A percentile compares a stretch with the other conserved stretches of the same genome.
Evolutionary conservation across 2,329 filamentous ascomycete species (phyloP).

Genomic region (Biscogniauxia mediterranea): DNA sequence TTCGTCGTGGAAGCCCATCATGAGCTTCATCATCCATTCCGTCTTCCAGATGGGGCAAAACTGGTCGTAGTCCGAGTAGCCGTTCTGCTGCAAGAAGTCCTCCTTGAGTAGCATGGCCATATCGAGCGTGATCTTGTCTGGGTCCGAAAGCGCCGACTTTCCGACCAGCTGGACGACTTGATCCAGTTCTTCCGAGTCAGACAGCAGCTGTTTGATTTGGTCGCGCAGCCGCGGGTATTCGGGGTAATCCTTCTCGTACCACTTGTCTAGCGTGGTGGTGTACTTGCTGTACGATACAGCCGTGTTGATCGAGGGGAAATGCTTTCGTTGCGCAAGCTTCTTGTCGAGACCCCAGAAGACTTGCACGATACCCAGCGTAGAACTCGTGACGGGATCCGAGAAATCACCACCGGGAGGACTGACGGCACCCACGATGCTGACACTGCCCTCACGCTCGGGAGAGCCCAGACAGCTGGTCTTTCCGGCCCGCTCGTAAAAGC

Average conservation of each 20-base stretch:
- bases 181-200: conserved; percentile 94
- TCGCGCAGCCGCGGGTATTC: conserved; percentile 93
- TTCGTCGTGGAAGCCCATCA: conserved; percentile 98
- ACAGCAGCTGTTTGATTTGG: conserved; percentile 88
- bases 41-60: conserved; percentile 99
- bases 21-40: conserved; percentile 99
- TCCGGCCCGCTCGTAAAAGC: conserved; percentile 98
- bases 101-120: conserved; percentile 92
- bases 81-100: conserved; percentile 98
- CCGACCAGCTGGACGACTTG: conserved; percentile 98
- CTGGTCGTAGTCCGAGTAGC: conserved; percentile 98
- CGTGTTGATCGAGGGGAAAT: conserved; percentile 99
- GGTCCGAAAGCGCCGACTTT: conserved; percentile 92
- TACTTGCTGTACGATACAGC: conserved; percentile 96
- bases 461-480: conserved; percentile 82
- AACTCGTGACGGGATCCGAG: conserved; percentile 93
- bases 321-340: conserved; percentile 98
- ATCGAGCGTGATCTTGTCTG: conserved; percentile 97
- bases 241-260: conserved; percentile 88
- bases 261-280: conserved; percentile 82
- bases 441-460: conserved; percentile 83
- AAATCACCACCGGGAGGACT: conserved; percentile 98
- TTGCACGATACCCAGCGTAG: conserved; percentile 94
- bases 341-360: conserved; percentile 99
- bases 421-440: conserved; percentile 97